Conservation (phyloP, 2,329 filamentous ascomycete genomes). For the Thielaviopsis populi region DNA sequence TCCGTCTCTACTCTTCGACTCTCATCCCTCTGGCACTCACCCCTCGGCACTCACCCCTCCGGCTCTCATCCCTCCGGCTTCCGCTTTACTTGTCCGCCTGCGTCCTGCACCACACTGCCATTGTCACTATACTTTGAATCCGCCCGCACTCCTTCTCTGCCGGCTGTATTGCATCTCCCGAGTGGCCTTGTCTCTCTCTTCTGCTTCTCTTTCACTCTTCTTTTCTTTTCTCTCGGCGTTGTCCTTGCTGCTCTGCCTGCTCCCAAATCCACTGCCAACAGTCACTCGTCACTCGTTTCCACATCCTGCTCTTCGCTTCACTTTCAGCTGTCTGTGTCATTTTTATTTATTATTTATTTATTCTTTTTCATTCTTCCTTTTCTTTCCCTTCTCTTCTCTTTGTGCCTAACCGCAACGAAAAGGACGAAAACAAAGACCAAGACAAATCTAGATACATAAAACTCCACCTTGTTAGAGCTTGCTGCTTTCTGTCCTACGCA, state of each 20-base stretch:
- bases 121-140: no score
- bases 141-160: no score
- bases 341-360: background rate
- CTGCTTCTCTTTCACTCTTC: background rate
- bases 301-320: background rate
- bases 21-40: no score
- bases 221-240: background rate
- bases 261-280: background rate
- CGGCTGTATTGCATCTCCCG: no score
- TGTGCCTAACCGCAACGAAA: background rate
- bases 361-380: background rate
- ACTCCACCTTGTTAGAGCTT: background rate
- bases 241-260: background rate
- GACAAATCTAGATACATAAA: background rate
- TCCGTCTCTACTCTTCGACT: no score
- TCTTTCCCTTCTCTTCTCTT: background rate
- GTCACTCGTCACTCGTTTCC: constrained; percentile 3
- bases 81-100: no score
- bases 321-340: background rate
- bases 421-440: background rate
- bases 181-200: background rate
- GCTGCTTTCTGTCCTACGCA: background rate
- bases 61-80: no score
- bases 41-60: no score
- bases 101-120: no score